A percentile compares a stretch with the other conserved stretches of the same genome.
These are phyloP conservation scores for Pythium coloratum DNA, from an alignment of 352 stramenopile genomes.

Conservation along the genomic window DNA sequence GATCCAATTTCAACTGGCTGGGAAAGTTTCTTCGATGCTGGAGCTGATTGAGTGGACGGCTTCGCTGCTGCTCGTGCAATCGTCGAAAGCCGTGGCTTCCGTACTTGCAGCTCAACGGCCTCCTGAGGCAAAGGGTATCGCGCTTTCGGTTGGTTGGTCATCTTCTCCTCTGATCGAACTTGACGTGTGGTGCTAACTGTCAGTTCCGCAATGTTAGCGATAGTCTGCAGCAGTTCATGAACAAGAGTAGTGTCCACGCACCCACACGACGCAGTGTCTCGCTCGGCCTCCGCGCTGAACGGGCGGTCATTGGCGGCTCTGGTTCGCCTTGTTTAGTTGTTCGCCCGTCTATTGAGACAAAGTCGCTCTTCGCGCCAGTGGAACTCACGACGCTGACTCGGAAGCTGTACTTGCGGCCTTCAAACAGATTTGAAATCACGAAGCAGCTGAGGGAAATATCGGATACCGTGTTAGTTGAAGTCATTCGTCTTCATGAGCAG, in stretches of 20 bases:
- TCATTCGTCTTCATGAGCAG: background rate
- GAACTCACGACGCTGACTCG: conserved; percentile 23
- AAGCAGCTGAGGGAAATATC: background rate
- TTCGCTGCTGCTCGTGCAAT: background rate
- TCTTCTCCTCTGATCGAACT: background rate
- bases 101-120: background rate
- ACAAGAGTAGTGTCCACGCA: background rate
- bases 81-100: background rate
- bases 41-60: background rate
- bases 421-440: conserved; percentile 22
- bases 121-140: background rate
- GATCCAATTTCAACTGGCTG: background rate
- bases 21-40: background rate
- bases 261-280: conserved; percentile 4
- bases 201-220: background rate
- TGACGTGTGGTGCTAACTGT: background rate
- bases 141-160: background rate
- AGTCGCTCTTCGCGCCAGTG: conserved; percentile 23
- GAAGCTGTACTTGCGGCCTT: conserved; percentile 31
- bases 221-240: background rate
- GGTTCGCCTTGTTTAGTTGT: background rate
- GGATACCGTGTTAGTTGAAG: background rate
- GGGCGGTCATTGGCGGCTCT: background rate
- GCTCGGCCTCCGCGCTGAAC: background rate
- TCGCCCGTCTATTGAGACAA: conserved; percentile 6